These are phyloP conservation scores for Chaetomiaceae sp. DNA, from an alignment of 2,329 filamentous ascomycete species.

Conservation along the genomic window DNA sequence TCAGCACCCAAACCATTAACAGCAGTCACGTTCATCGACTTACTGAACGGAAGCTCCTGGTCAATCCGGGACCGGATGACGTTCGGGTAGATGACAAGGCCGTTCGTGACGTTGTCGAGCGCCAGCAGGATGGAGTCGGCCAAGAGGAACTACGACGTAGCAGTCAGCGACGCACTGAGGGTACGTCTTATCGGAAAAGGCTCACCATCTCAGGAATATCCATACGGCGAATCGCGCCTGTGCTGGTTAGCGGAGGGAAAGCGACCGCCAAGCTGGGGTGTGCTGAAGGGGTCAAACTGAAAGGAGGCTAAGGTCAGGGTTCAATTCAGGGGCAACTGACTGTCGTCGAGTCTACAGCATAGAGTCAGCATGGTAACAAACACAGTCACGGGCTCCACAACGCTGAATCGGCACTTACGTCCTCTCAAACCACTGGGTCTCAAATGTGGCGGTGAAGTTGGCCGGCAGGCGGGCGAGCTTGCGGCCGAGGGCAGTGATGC, in stretches of 20 bases:
- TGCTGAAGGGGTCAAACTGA: not conserved
- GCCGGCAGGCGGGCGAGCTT: constrained; percentile 29
- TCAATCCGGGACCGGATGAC: constrained; percentile 62
- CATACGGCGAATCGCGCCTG: constrained; percentile 54
- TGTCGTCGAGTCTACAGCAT: constrained; percentile 71
- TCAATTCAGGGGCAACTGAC: constrained; percentile 20
- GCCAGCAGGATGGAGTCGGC: constrained; percentile 63
- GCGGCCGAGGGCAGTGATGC: constrained; percentile 40
- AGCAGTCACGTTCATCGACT: not conserved
- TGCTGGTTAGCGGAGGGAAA: not conserved
- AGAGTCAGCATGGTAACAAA: not conserved
- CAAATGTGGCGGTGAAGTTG: constrained; percentile 59
- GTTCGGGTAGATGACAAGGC: constrained; percentile 70
- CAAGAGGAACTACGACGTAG: constrained; percentile 50
- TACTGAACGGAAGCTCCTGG: constrained; percentile 73
- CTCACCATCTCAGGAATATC: constrained; percentile 47
- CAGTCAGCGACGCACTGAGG: not conserved
- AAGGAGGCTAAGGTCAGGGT: constrained; percentile 20
- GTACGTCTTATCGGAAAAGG: not conserved
- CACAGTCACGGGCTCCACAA: not conserved
- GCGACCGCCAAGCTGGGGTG: too few relatives aligned
- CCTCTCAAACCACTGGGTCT: constrained; percentile 45
- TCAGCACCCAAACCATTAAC: not conserved
- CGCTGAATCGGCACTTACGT: constrained; percentile 12
- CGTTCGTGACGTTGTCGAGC: constrained; percentile 60